Evolutionary conservation across 306 rosid genomes (phyloP).

Genomic region (Geum urbanum): DNA sequence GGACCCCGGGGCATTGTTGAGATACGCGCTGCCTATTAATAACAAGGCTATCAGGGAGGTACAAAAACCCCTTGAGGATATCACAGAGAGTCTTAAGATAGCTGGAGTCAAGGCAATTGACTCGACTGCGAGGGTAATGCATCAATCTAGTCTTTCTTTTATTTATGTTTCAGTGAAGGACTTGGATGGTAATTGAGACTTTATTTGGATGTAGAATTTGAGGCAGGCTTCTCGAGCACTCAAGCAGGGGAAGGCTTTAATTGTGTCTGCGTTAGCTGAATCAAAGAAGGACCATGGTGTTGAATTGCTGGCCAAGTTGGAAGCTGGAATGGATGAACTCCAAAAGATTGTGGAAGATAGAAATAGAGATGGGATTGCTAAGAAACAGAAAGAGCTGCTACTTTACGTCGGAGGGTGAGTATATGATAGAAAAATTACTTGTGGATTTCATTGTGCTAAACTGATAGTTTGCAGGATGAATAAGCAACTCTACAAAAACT

Average conservation of each 20-base stretch:
- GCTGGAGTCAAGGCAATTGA: constrained; percentile 89
- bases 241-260: constrained; percentile 73
- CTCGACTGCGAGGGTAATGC: constrained; percentile 82
- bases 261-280: constrained; percentile 80
- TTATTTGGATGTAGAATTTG: constrained; percentile 55
- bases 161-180: neutral
- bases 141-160: constrained; percentile 9
- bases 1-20: constrained; percentile 89
- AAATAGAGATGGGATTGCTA: constrained; percentile 66
- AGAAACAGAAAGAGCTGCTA: constrained; percentile 90
- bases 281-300: constrained; percentile 84
- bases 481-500: neutral
- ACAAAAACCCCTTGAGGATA: constrained; percentile 94
- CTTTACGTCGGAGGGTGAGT: constrained; percentile 85
- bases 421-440: constrained; percentile 11
- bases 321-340: constrained; percentile 80
- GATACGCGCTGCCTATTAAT: constrained; percentile 87
- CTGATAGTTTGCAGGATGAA: neutral
- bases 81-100: constrained; percentile 81
- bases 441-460: neutral
- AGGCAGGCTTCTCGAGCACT: constrained; percentile 82
- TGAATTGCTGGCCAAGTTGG: constrained; percentile 73
- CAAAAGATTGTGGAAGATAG: constrained; percentile 74
- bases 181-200: constrained; percentile 14
- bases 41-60: constrained; percentile 95